Percentiles rank a stretch among this genome's conserved stretches.
Conservation (phyloP, 495 filamentous ascomycete genomes). For the Hypoxylon crocopeplum region DNA sequence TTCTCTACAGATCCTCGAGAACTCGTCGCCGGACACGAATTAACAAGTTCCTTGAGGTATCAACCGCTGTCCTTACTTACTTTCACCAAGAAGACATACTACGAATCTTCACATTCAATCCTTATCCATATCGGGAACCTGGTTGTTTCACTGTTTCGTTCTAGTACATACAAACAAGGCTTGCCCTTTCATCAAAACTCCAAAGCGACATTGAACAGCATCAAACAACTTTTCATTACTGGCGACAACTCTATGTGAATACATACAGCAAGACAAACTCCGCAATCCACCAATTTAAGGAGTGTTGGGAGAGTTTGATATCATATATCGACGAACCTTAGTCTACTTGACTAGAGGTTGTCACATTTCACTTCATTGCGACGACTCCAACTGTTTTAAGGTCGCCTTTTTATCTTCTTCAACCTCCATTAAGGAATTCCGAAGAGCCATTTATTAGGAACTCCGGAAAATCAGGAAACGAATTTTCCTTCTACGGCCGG, state of each 20-base stretch:
- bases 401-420: conserved; percentile 16
- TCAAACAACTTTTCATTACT: conserved; percentile 7
- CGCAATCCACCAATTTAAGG: conserved; percentile 28
- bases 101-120: conserved; percentile 18
- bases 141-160: conserved; percentile 40
- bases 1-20: conserved; percentile 28
- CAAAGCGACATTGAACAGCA: conserved; percentile 12
- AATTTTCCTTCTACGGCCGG: background rate
- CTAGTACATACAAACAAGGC: conserved; percentile 28
- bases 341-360: conserved; percentile 10
- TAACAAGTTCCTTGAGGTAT: conserved; percentile 30
- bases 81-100: conserved; percentile 15
- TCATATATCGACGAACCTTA: conserved; percentile 27
- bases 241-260: conserved; percentile 10
- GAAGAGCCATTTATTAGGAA: conserved; percentile 11
- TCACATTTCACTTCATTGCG: conserved; percentile 30
- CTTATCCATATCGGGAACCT: conserved; percentile 36
- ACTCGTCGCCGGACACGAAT: conserved; percentile 37
- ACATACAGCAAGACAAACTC: conserved; percentile 14
- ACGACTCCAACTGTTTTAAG: conserved; percentile 17
- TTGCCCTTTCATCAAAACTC: conserved; percentile 14
- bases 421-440: conserved; percentile 26
- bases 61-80: conserved; percentile 27
- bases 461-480: conserved; percentile 11
- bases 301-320: conserved; percentile 30